Base-by-base conservation (phyloP, 768 basidiomycete species). In the Udeniomyces megalosporus region DNA sequence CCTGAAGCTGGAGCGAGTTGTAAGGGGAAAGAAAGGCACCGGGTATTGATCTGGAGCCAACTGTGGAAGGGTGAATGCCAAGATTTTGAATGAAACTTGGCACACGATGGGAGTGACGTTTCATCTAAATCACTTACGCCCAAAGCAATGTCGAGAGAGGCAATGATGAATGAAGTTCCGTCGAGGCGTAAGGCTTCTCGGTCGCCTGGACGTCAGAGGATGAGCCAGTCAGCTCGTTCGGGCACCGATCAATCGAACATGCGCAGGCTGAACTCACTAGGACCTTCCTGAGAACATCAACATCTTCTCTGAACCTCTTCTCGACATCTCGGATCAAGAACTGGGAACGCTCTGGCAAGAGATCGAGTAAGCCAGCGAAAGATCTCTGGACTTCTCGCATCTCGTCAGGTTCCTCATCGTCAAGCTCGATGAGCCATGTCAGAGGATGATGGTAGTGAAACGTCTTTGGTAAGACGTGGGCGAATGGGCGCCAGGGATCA, bases 21-120 rank as follows among this genome's bases (percentile, higher is more conserved):
- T 10, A 74, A 68, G 2, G 68, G 69, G 29, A 73, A 59, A 24
- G 72, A 90, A 24, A 96, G 81, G 71, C 86, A 90, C 52, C 93
- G 82, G 5, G 92, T 96, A 72, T 97, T 97, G 61, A 95, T 89
- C 90, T 68, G 11, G 20, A 17, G 47, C 91, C 92, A 97, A 1
- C 38, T 42, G 17, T 8, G 38, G 38, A n/a, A n/a, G n/a, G n/a
- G n/a, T n/a, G n/a, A n/a, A n/a, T n/a, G n/a, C n/a, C n/a, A n/a
- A n/a, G n/a, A n/a, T n/a, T n/a, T n/a, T n/a, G n/a, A n/a, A n/a
- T n/a, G n/a, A n/a, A n/a, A n/a, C n/a, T n/a, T n/a, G n/a, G n/a
- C n/a, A n/a, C n/a, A n/a, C n/a, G n/a, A n/a, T n/a, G n/a, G n/a
- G n/a, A n/a, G n/a, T n/a, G n/a, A n/a, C n/a, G n/a, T n/a, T n/a